Conservation (phyloP, 345 rosid species). For the Clarkia xantiana region DNA sequence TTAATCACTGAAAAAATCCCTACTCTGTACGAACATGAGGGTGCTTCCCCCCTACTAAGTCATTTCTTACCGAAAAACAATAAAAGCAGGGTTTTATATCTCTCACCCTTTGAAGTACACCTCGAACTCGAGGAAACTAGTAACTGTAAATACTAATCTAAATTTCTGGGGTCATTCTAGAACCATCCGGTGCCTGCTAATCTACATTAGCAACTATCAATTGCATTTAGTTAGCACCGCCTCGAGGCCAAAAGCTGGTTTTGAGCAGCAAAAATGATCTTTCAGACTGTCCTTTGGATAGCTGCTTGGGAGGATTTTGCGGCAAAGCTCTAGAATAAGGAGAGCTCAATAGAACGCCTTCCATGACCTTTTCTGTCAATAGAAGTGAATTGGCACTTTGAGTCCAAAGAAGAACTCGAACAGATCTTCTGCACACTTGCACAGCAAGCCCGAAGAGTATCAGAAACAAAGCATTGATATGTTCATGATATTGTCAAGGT, state of each 20-base stretch:
- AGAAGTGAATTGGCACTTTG: no score
- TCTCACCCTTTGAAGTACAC: slow-evolving; percentile 1
- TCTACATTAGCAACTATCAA: no score
- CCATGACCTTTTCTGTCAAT: no score
- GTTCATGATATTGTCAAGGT: slow-evolving; percentile 34
- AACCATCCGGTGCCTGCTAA: neutral
- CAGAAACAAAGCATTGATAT: slow-evolving; percentile 11
- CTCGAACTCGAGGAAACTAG: neutral
- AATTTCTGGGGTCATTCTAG: neutral
- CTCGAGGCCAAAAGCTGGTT: no score
- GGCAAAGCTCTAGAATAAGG: no score
- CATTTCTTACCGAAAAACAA: neutral
- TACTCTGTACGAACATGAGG: slow-evolving; percentile 5
- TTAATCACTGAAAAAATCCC: slow-evolving; percentile 1
- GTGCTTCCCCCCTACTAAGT: neutral
- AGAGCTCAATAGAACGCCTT: no score
- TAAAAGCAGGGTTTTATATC: neutral
- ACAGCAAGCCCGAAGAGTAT: slow-evolving; percentile 1
- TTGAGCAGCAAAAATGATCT: no score
- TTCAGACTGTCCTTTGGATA: no score
- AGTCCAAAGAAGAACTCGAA: neutral
- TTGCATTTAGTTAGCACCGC: no score
- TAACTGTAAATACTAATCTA: neutral
- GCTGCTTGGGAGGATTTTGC: no score
- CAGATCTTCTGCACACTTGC: neutral